These are phyloP conservation scores for Teunomyces kruisii DNA, from an alignment of 805 yeast genomes.

Conservation along the genomic window DNA sequence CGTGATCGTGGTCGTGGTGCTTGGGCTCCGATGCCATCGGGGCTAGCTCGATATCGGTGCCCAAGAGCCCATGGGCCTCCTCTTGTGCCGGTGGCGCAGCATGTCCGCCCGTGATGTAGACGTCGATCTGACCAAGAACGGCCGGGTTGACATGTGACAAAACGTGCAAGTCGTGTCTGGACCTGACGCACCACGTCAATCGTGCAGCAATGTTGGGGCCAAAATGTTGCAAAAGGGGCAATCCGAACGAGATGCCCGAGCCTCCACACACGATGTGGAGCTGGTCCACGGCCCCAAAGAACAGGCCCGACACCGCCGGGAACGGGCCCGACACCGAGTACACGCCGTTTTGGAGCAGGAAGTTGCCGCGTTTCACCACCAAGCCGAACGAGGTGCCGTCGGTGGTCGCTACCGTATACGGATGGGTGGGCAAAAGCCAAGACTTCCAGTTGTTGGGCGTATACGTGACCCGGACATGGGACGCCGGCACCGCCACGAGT, in stretches of 20 bases:
- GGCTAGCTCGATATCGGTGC: slow-evolving; percentile 18
- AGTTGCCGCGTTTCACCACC: slow-evolving; percentile 43
- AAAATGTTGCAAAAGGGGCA: slow-evolving; percentile 50
- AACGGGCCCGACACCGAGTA: slow-evolving; percentile 27
- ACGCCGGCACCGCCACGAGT: slow-evolving; percentile 45
- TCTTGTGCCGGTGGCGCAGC: slow-evolving; percentile 8
- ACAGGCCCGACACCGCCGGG: slow-evolving; percentile 44
- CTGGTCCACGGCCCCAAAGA: slow-evolving; percentile 49
- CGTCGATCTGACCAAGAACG: slow-evolving; percentile 5
- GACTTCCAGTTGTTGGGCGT: slow-evolving; percentile 8
- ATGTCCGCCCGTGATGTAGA: slow-evolving; percentile 9
- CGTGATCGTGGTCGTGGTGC: too few species aligned
- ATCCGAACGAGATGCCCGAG: slow-evolving; percentile 65
- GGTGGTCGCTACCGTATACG: slow-evolving; percentile 53
- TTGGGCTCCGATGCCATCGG: not conserved
- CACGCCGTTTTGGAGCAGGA: slow-evolving; percentile 3
- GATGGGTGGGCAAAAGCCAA: slow-evolving; percentile 62
- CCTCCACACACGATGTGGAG: slow-evolving; percentile 67
- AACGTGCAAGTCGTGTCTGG: slow-evolving; percentile 47
- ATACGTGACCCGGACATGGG: slow-evolving; percentile 49
- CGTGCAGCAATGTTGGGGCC: slow-evolving; percentile 26
- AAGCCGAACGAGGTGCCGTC: slow-evolving; percentile 33
- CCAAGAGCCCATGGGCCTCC: slow-evolving; percentile 21
- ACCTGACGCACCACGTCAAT: slow-evolving; percentile 56
- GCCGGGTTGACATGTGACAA: slow-evolving; percentile 32